Conservation (phyloP, 164 flowering plant genomes). For the Saururus chinensis region DNA sequence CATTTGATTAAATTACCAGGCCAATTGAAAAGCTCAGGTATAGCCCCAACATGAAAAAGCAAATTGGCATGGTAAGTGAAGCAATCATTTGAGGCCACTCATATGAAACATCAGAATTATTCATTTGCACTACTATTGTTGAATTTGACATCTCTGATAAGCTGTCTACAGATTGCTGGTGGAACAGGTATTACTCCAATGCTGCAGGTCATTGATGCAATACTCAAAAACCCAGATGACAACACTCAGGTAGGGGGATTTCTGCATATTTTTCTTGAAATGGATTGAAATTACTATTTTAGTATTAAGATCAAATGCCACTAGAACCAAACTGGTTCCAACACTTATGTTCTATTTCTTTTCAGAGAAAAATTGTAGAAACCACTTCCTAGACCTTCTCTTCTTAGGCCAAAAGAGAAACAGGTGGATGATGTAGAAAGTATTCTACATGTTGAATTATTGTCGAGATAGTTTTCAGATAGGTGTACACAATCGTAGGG, state of each 20-base stretch:
- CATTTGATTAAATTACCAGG: conserved; percentile 33
- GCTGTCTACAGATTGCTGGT: conserved; percentile 71
- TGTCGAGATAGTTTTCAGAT: too few relatives aligned
- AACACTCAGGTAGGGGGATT: conserved; percentile 57
- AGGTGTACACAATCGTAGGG: too few relatives aligned
- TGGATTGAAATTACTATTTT: neutral
- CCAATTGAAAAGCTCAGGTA: conserved; percentile 96
- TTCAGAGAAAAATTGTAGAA: too few relatives aligned
- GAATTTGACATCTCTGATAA: neutral
- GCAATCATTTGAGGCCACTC: neutral
- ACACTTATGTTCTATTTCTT: too few relatives aligned
- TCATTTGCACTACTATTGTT: neutral
- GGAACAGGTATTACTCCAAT: conserved; percentile 97
- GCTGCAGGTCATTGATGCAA: conserved; percentile 95
- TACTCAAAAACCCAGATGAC: conserved; percentile 91
- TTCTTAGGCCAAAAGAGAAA: too few relatives aligned
- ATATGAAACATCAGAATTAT: neutral
- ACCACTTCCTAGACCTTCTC: too few relatives aligned
- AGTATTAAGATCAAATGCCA: too few relatives aligned
- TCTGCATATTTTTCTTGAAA: neutral
- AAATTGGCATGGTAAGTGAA: conserved; percentile 88
- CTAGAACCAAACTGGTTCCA: too few relatives aligned
- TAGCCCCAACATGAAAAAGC: conserved; percentile 92
- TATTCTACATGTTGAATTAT: too few relatives aligned
- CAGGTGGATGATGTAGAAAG: too few relatives aligned